These are phyloP conservation scores for Aspergillus sp. DNA, from an alignment of 2,329 filamentous ascomycete genomes.

Conservation along the genomic window DNA sequence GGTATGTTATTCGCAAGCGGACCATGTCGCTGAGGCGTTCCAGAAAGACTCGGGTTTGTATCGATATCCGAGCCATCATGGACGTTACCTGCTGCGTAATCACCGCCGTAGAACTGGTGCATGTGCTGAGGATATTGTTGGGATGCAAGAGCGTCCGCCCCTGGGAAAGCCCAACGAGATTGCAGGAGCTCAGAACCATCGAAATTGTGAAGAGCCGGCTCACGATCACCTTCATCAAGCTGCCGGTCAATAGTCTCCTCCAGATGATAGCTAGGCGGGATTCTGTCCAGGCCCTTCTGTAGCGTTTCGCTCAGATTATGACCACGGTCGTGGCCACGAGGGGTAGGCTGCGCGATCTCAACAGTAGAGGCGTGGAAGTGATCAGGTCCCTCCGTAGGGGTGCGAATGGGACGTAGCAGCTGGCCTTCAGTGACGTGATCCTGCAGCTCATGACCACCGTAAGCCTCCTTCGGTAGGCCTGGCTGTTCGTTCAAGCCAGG, in stretches of 20 bases:
- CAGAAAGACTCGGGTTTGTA: conserved; percentile 72
- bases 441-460: conserved; percentile 34
- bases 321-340: conserved; percentile 56
- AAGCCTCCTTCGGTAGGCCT: conserved; percentile 26
- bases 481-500: conserved; percentile 28
- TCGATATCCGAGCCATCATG: conserved; percentile 67
- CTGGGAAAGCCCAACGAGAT: conserved; percentile 42
- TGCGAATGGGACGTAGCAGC: conserved; percentile 32
- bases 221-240: conserved; percentile 71
- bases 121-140: conserved; percentile 32
- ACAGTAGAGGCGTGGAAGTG: conserved; percentile 47
- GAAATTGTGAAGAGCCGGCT: conserved; percentile 29
- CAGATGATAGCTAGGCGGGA: conserved; percentile 73
- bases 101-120: conserved; percentile 38
- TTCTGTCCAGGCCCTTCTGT: conserved; percentile 74
- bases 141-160: conserved; percentile 28
- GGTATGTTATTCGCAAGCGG: conserved; percentile 31
- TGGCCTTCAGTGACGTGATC: conserved; percentile 25
- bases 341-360: conserved; percentile 63
- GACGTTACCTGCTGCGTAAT: conserved; percentile 32
- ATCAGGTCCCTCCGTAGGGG: conserved; percentile 37
- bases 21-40: conserved; percentile 55
- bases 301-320: conserved; percentile 77
- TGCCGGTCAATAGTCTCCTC: conserved; percentile 78
- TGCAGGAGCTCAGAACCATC: conserved; percentile 35